Percentiles rank a stretch among this genome's conserved stretches.
Evolutionary conservation across 2,329 filamentous ascomycete species (phyloP).

Genomic region (Fusarium sp.): DNA sequence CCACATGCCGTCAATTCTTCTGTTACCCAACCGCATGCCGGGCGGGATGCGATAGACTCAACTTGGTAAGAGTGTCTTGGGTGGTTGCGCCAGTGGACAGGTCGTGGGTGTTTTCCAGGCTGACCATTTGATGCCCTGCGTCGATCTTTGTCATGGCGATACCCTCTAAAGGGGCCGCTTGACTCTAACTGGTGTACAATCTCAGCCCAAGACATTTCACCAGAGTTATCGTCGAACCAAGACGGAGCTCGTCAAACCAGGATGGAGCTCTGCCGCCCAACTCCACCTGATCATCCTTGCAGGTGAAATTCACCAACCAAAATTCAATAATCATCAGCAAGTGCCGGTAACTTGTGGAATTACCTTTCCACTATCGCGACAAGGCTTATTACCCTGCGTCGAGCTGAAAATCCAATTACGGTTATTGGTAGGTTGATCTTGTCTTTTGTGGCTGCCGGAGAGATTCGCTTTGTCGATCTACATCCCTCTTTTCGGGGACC

Average conservation of each 20-base stretch:
- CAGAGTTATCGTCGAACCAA: conserved; percentile 16
- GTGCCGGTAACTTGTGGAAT: conserved; percentile 20
- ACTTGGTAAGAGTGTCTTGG: conserved; percentile 38
- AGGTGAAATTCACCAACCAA: conserved; percentile 27
- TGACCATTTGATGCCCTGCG: conserved; percentile 1
- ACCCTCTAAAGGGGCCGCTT: conserved; percentile 1
- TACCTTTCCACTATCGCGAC: conserved; percentile 8
- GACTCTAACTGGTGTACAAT: conserved; percentile 8
- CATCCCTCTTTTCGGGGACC: conserved; percentile 8
- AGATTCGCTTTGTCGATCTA: conserved; percentile 26
- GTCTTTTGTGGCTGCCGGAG: conserved; percentile 8
- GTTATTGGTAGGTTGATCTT: conserved; percentile 2
- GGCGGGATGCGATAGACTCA: conserved; percentile 16
- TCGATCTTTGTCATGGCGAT: conserved; percentile 31
- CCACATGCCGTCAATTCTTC: too few relatives aligned
- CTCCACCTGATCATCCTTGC: conserved; percentile 21
- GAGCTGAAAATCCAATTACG: conserved; percentile 24
- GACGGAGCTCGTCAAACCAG: conserved; percentile 14
- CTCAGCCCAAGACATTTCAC: conserved; percentile 22
- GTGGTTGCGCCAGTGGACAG: conserved; percentile 11
- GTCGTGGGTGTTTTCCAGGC: conserved; percentile 20
- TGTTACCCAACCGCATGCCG: background rate
- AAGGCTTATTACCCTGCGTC: conserved; percentile 13
- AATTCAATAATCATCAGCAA: conserved; percentile 26
- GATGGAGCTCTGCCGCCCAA: conserved; percentile 10